Evolutionary conservation across 2,329 filamentous ascomycete species (phyloP).

Genomic region (Alternaria metachromatica): DNA sequence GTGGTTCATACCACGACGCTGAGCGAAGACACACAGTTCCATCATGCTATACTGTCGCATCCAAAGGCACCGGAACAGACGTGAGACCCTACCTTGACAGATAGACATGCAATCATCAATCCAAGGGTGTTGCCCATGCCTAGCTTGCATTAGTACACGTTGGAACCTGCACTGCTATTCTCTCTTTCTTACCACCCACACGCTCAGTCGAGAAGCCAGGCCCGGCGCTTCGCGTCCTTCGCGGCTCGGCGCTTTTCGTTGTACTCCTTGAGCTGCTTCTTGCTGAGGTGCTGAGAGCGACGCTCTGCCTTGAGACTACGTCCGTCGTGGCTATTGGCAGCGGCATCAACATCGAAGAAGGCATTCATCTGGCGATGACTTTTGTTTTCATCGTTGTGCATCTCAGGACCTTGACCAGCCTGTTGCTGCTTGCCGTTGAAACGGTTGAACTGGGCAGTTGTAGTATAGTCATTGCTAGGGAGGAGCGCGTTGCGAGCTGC

Average conservation of each 20-base stretch:
- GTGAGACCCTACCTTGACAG: conserved; percentile 28
- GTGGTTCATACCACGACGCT: neutral
- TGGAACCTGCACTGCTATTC: conserved; percentile 17
- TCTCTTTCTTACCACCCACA: conserved; percentile 39
- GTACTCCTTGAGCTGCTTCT: conserved; percentile 87
- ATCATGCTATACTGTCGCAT: neutral
- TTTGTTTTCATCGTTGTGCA: conserved; percentile 87
- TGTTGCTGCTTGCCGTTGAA: conserved; percentile 86
- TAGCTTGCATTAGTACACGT: conserved; percentile 40
- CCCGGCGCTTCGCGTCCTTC: conserved; percentile 93
- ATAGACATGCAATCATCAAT: conserved; percentile 5
- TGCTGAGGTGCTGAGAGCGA: conserved; percentile 80
- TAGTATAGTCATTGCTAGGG: conserved; percentile 61
- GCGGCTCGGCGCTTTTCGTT: conserved; percentile 86
- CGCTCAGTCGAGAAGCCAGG: conserved; percentile 83
- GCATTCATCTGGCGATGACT: conserved; percentile 86
- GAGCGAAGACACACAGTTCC: neutral
- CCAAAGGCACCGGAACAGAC: conserved; percentile 4
- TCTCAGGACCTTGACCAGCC: conserved; percentile 70
- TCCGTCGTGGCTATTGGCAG: conserved; percentile 88
- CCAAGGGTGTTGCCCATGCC: conserved; percentile 13
- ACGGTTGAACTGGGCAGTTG: conserved; percentile 83
- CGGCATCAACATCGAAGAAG: conserved; percentile 94
- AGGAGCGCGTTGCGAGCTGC: conserved; percentile 33
- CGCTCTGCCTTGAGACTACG: conserved; percentile 91